Evolutionary conservation across 352 stramenopile genomes (phyloP).

Genomic region (Globisporangium cederbergense): DNA sequence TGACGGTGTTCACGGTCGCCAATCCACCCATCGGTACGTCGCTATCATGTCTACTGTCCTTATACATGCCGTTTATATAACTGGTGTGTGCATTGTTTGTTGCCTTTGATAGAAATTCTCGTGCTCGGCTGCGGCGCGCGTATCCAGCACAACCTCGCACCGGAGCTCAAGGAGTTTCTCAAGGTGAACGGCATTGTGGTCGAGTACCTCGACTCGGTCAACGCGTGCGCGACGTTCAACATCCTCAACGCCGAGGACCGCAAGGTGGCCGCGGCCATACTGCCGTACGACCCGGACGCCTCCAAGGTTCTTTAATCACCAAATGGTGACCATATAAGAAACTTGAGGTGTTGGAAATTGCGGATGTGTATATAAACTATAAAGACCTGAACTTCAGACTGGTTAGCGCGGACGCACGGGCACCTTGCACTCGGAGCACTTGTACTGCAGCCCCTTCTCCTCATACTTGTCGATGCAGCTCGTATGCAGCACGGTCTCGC

Average conservation of each 20-base stretch:
- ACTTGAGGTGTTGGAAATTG: not conserved
- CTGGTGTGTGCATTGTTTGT: not conserved
- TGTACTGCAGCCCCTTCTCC: conserved; percentile 54
- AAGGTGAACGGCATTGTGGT: conserved; percentile 84
- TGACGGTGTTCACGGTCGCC: conserved; percentile 69
- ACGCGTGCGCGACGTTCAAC: conserved; percentile 89
- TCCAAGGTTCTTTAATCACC: conserved; percentile 3
- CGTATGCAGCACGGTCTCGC: conserved; percentile 44
- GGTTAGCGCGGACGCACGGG: conserved; percentile 24
- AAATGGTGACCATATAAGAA: not conserved
- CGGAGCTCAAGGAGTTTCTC: conserved; percentile 68
- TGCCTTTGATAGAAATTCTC: conserved; percentile 53
- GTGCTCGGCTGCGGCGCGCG: conserved; percentile 71
- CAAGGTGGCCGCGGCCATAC: conserved; percentile 71
- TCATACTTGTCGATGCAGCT: conserved; percentile 66
- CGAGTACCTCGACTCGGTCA: conserved; percentile 81
- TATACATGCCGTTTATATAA: not conserved
- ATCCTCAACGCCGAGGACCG: conserved; percentile 90
- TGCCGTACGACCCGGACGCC: conserved; percentile 59
- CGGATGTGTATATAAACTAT: conserved; percentile 1
- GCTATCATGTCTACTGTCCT: not conserved
- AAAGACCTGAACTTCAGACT: not conserved
- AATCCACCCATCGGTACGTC: conserved; percentile 67
- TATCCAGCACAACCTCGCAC: conserved; percentile 56
- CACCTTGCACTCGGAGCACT: conserved; percentile 49